These are phyloP conservation scores for Amanita polypyramis DNA, from an alignment of 768 basidiomycete genomes.

Conservation along the genomic window DNA sequence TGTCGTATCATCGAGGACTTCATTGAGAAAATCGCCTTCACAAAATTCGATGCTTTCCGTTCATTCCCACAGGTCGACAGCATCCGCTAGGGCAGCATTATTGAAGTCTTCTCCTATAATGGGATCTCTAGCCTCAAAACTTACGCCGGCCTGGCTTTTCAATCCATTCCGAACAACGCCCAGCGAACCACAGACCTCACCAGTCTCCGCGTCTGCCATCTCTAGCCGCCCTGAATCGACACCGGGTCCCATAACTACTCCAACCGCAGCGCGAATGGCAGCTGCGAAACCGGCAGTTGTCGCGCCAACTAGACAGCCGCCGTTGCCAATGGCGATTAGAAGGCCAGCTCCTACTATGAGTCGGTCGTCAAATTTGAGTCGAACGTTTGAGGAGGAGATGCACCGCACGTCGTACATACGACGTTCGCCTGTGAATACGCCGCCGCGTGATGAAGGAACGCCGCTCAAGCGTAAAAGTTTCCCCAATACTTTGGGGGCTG, in stretches of 20 bases:
- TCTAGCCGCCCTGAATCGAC: conserved; percentile 15
- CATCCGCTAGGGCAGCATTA: conserved; percentile 23
- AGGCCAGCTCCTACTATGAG: conserved; percentile 13
- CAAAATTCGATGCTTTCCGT: conserved; percentile 54
- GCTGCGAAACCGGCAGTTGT: conserved; percentile 23
- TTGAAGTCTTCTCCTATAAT: conserved; percentile 22
- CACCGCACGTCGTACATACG: conserved; percentile 35
- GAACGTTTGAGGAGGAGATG: conserved; percentile 52
- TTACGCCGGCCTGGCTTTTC: conserved; percentile 72
- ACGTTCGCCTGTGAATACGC: conserved; percentile 57
- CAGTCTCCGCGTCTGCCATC: conserved; percentile 40
- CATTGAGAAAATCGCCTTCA: conserved; percentile 52
- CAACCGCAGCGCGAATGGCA: conserved; percentile 9
- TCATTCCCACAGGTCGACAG: conserved; percentile 37
- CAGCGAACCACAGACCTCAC: conserved; percentile 53
- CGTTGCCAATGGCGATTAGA: conserved; percentile 36
- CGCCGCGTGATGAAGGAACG: conserved; percentile 58
- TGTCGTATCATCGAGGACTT: conserved; percentile 17
- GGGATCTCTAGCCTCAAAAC: conserved; percentile 40
- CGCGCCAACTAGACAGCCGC: conserved; percentile 20
- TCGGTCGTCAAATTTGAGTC: conserved; percentile 35
- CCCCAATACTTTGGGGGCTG: conserved; percentile 22
- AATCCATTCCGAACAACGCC: conserved; percentile 59
- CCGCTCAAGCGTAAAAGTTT: conserved; percentile 45
- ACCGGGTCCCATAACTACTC: conserved; percentile 6